Percentiles rank a stretch among this genome's conserved stretches.
Evolutionary conservation across 164 flowering plant genomes (phyloP).

Genomic region (Chimonanthus praecox): DNA sequence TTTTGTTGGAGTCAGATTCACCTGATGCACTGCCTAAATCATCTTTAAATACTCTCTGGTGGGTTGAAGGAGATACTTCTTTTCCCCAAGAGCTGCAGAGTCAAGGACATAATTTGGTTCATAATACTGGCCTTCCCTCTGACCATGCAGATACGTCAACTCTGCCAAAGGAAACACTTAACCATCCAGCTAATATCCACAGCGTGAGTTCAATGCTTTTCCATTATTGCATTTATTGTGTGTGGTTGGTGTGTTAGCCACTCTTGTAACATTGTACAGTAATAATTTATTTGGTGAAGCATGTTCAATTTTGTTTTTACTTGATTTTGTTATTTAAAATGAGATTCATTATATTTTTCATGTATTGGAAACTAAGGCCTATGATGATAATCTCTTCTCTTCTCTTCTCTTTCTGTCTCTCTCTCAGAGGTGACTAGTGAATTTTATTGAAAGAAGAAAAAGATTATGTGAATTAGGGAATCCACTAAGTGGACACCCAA

Average conservation of each 20-base stretch:
- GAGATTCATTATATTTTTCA: not conserved
- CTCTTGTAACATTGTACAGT: not conserved
- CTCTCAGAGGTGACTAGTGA: not conserved
- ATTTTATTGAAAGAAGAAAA: too few relatives aligned
- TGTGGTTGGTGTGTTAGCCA: not conserved
- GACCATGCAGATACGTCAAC: conserved; percentile 20
- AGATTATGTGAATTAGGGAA: not conserved
- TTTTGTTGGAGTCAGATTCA: conserved; percentile 65
- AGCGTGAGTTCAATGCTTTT: conserved; percentile 24
- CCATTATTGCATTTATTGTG: not conserved
- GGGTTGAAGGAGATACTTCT: conserved; percentile 50
- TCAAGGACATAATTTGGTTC: conserved; percentile 19
- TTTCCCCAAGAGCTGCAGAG: conserved; percentile 22
- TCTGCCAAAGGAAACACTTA: conserved; percentile 49
- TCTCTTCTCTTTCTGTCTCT: too few relatives aligned
- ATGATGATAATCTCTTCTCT: not conserved
- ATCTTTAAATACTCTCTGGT: conserved; percentile 27
- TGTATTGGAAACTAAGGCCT: not conserved
- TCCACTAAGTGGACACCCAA: not conserved
- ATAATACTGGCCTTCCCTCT: conserved; percentile 9
- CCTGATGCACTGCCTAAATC: conserved; percentile 86
- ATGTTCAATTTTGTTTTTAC: not conserved
- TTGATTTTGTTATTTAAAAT: not conserved
- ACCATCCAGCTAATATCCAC: conserved; percentile 87
- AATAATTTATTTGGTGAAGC: not conserved